Evolutionary conservation across 2,329 filamentous ascomycete species (phyloP), one percentile per base, ranked within the genome.

Genomic region (Dothistroma septosporum): DNA sequence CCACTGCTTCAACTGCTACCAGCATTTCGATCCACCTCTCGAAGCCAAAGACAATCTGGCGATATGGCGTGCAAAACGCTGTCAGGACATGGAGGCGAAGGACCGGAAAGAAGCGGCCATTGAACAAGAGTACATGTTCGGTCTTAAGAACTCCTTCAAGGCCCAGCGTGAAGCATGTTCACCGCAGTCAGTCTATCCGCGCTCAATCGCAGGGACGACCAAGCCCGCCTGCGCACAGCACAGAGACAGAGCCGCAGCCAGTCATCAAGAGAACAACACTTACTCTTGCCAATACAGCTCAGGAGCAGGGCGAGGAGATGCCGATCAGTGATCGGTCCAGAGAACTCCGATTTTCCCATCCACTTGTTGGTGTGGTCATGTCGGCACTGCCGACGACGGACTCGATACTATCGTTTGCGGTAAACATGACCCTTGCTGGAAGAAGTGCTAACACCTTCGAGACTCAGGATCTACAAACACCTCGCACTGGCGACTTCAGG

Each of bases 301-400:
- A 19, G 14, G 41, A 44, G 4, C n/a, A 16, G 5, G 8, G 14
- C 41, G 8, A n/a, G 4, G 41, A 19, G n/a, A 16, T 44, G 14
- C 41, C 41, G 41, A 3, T 44, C 19, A 44, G 41, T 19, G 41
- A 19, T 14, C 14, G 14, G 0, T 3, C n/a, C 14, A n/a, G 41
- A 44, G 14, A 9, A 19, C 16, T 53, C 16, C 50, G 55, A 9
- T 57, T 57, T 31, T 57, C 55, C 19, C 55, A 57, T 37, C 55
- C 55, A 8, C 21, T 33, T n/a, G 55, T 57, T 22, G 44, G 21
- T 22, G 55, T 24, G 9, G 44, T 49, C 21, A 47, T 57, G 31
- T 46, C 55, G 22, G 44, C 41, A 2, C 44, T 49, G n/a, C 44
- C 55, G 11, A 31, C 44, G 11, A 44, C 55, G 12, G 41, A 22